Evolutionary conservation across 768 basidiomycete species (phyloP), one percentile per base, ranked within the genome.

Genomic region (Russula griseocarnosa): DNA sequence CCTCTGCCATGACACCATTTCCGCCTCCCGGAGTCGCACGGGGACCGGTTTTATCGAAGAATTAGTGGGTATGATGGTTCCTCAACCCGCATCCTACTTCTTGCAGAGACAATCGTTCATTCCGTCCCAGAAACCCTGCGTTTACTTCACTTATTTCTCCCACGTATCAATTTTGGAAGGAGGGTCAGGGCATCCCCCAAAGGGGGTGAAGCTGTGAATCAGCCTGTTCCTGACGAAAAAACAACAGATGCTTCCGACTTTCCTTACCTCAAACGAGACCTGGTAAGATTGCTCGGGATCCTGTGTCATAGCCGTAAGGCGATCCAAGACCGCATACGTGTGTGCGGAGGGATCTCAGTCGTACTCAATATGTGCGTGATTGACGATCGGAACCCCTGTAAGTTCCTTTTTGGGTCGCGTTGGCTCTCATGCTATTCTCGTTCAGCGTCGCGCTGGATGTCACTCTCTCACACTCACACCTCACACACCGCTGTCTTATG

Each of bases 381-480:
- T 30, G 94, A 98, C 72, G 94, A 94, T 69, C 77, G 87, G 62
- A 97, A 95, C 74, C 94, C 94, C 44, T 94, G 94, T 96, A 73
- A 75, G 94, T 84, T 36, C 26, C 52, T 56, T 62, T 58, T 53
- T 49, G 7, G 51, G 47, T 1, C 22, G 20, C n/a, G 32, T 60
- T n/a, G 18, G 60, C 11, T 52, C 40, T 38, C 6, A 16, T 49
- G 44, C 55, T n/a, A n/a, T n/a, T n/a, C n/a, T n/a, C n/a, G n/a
- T n/a, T 62, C 22, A 26, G 51, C 36, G 36, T 34, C 40, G 26
- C 38, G 52, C 32, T 5, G 13, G 3, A 13, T 36, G 30, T 50
- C 38, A 9, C 55, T 5, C 38, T 28, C 32, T 20, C 49, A 42
- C 32, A n/a, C 32, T 20, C 49, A 42, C 32, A n/a, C 5, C 32